phyloP scores from a whole-genome alignment of 2,329 filamentous ascomycete genomes.

The Penicillium griseofulvum region DNA sequence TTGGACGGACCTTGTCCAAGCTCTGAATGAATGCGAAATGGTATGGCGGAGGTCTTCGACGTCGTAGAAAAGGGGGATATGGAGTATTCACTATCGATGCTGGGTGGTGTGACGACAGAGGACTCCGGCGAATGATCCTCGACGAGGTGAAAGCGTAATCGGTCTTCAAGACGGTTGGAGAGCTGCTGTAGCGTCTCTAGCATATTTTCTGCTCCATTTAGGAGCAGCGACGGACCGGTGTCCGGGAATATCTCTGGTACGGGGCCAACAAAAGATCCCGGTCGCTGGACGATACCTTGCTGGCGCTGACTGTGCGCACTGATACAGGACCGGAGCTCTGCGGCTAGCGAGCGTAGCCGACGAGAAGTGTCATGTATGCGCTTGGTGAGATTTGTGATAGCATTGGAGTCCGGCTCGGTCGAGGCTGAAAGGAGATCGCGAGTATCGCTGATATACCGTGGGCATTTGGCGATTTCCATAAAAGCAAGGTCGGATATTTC shows the following conservation, averaged over 20 bases:
- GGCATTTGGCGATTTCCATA: constrained; percentile 30
- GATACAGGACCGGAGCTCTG: constrained; percentile 20
- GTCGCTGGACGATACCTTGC: constrained; percentile 23
- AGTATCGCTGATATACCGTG: constrained; percentile 27
- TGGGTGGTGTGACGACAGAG: constrained; percentile 3
- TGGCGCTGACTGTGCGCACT: constrained; percentile 23
- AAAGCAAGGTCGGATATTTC: constrained; percentile 24
- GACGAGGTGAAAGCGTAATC: constrained; percentile 2
- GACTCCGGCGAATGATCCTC: constrained; percentile 19
- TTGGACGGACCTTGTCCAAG: constrained; percentile 24
- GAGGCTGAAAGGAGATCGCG: constrained; percentile 12
- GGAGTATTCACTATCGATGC: constrained; percentile 12
- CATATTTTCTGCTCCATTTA: constrained; percentile 27
- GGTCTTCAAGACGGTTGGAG: constrained; percentile 16
- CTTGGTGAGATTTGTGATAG: constrained; percentile 3
- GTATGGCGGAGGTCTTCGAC: constrained; percentile 12
- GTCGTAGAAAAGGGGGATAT: not conserved
- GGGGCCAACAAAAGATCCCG: constrained; percentile 24
- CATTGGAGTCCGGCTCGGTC: not conserved
- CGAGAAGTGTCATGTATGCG: constrained; percentile 20
- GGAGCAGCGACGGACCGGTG: constrained; percentile 25
- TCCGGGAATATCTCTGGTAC: constrained; percentile 24
- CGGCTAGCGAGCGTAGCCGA: constrained; percentile 6
- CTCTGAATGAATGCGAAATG: constrained; percentile 29
- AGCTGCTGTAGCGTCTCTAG: constrained; percentile 20